Evolutionary conservation across 495 filamentous ascomycete genomes (phyloP), one percentile per base, ranked within the genome.

Genomic region (Penicillium mononematosum): DNA sequence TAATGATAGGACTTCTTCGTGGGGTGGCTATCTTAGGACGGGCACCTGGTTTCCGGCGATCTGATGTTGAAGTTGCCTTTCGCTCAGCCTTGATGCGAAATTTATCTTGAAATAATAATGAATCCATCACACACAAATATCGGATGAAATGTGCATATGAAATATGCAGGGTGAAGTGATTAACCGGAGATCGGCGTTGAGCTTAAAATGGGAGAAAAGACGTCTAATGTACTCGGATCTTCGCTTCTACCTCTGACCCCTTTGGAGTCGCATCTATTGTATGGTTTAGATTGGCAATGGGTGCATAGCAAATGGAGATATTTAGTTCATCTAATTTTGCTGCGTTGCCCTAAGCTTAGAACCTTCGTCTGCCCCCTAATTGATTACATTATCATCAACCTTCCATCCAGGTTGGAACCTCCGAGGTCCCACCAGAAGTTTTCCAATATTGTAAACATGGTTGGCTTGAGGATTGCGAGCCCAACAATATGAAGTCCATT

Each of bases 11-110:
- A 41, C 48, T 50, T 7, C 48, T 36, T 36, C 22, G 20, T 2
- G 29, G 48, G 4, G 20, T 50, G 20, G 48, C 48, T 22, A 50
- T 50, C 7, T n/a, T 50, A 25, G 48, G 48, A 17, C 48, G 48
- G 24, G 48, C 48, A 4, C 48, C 48, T 3, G 48, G 48, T 10
- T 50, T 50, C 14, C 48, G 48, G 7, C 34, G 48, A 50, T 39
- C 34, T 25, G 48, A 50, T 38, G 48, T 50, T 10, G 48, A 50
- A 24, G 5, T 7, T 4, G 34, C 22, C 14, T 50, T 50, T n/a
- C 19, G 10, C 5, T 20, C 48, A 17, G 48, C 48, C 22, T 38
- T 50, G 20, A 50, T 38, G 47, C 45, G 45, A 29, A 46, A 25
- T 29, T 29, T 46, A 17, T 29, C 17, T 2, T n/a, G 25, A 8